These are phyloP conservation scores for Pichia sp. DNA, from an alignment of 1,139 yeast species.

Conservation along the genomic window DNA sequence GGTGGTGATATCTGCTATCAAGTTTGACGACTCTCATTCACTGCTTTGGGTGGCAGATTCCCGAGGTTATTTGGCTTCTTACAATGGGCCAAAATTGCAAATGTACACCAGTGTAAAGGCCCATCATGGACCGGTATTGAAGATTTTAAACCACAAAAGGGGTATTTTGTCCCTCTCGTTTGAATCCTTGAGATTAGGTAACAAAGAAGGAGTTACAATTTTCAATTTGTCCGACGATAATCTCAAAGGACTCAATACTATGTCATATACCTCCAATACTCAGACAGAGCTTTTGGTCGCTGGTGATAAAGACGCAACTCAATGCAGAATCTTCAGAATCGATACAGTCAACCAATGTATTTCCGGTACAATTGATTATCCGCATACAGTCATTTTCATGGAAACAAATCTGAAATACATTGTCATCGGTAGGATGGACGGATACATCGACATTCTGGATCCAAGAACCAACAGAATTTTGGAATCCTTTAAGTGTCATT, in stretches of 20 bases:
- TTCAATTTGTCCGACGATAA: constrained; percentile 29
- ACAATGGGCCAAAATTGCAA: constrained; percentile 27
- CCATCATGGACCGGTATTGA: constrained; percentile 36
- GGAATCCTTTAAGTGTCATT: constrained; percentile 62
- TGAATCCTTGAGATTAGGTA: constrained; percentile 44
- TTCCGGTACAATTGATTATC: constrained; percentile 28
- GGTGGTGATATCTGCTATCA: constrained; percentile 28
- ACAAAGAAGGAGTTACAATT: constrained; percentile 47
- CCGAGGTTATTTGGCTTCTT: constrained; percentile 26
- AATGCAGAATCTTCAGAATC: constrained; percentile 41
- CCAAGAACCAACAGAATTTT: constrained; percentile 45
- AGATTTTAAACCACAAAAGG: constrained; percentile 43
- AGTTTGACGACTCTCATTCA: constrained; percentile 66
- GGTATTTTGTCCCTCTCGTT: constrained; percentile 54
- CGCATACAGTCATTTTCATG: constrained; percentile 33
- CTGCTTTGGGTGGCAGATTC: constrained; percentile 84
- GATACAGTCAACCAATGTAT: constrained; percentile 52
- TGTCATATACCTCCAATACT: constrained; percentile 29
- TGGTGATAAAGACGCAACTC: constrained; percentile 27
- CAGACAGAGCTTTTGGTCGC: constrained; percentile 37
- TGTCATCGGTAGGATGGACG: constrained; percentile 60
- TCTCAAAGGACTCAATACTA: constrained; percentile 14
- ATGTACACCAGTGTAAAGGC: constrained; percentile 49
- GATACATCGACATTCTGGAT: constrained; percentile 72
- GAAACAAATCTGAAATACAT: constrained; percentile 36